Evolutionary conservation across 1,284 basidiomycete genomes (phyloP).

Genomic region (Vanrija sp.): DNA sequence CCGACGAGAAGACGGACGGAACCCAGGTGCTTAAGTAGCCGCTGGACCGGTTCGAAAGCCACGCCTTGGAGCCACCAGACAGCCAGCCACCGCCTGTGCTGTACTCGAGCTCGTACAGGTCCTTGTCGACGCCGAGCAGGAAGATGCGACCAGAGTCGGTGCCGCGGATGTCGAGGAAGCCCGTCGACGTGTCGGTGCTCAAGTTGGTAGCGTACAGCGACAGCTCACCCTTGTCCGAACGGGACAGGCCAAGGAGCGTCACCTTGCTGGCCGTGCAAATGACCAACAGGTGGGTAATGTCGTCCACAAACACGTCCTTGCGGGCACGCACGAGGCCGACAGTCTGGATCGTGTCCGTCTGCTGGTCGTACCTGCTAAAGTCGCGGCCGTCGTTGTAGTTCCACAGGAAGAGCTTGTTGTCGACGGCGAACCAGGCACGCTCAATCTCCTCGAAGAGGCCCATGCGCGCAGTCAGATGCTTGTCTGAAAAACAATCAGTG

Average conservation of each 20-base stretch:
- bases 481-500: conserved; percentile 20
- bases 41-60: conserved; percentile 32
- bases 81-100: conserved; percentile 91
- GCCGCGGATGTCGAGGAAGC: conserved; percentile 75
- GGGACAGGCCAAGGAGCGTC: conserved; percentile 79
- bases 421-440: conserved; percentile 91
- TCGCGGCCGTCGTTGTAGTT: conserved; percentile 77
- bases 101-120: conserved; percentile 90
- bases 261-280: conserved; percentile 82
- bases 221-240: conserved; percentile 57
- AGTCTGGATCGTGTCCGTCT: conserved; percentile 82
- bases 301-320: conserved; percentile 78
- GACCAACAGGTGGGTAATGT: conserved; percentile 83
- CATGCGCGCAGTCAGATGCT: conserved; percentile 55
- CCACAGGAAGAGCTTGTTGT: conserved; percentile 94
- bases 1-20: conserved; percentile 16
- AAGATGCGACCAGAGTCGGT: conserved; percentile 84
- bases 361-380: conserved; percentile 71
- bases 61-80: conserved; percentile 52
- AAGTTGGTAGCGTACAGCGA: conserved; percentile 90
- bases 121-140: conserved; percentile 81
- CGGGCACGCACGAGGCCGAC: conserved; percentile 74
- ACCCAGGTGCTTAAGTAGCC: conserved; percentile 32
- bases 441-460: conserved; percentile 91
- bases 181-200: conserved; percentile 64